These are phyloP conservation scores for Sphagnum contortum DNA, from an alignment of 225 moss, liverwort and hornwort species.

Conservation along the genomic window DNA sequence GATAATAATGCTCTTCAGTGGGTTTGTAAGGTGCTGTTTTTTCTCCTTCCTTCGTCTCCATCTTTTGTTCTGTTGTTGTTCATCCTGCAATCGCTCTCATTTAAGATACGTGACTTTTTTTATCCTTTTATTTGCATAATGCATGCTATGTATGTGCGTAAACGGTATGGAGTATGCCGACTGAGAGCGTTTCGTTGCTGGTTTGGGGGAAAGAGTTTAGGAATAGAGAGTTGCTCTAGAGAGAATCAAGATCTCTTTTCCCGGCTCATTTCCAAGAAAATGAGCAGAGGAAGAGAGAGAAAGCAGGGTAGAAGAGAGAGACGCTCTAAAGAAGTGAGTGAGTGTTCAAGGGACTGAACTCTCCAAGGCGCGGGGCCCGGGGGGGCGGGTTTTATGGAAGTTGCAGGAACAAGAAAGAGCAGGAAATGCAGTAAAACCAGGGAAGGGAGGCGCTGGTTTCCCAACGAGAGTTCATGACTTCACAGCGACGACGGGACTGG, in stretches of 20 bases:
- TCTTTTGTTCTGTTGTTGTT: not conserved
- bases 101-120: too few relatives aligned
- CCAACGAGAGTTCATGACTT: slow-evolving; percentile 25
- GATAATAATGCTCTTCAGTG: slow-evolving; percentile 84
- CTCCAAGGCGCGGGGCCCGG: too few relatives aligned
- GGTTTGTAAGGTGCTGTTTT: slow-evolving; percentile 49
- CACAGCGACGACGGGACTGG: slow-evolving; percentile 18
- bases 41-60: not conserved
- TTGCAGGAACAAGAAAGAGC: slow-evolving; percentile 44
- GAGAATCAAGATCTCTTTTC: too few relatives aligned
- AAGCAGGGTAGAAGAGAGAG: not conserved
- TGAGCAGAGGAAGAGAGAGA: not conserved
- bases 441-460: slow-evolving; percentile 30
- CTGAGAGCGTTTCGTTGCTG: too few relatives aligned
- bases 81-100: too few relatives aligned
- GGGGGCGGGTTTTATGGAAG: not conserved
- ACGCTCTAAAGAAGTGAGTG: slow-evolving; percentile 6
- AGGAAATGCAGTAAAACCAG: slow-evolving; percentile 28
- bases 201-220: too few relatives aligned
- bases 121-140: too few relatives aligned
- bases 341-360: too few relatives aligned
- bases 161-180: too few relatives aligned
- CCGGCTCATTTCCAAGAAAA: not conserved
- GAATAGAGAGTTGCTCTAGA: too few relatives aligned
- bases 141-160: too few relatives aligned